Base-by-base conservation (phyloP, 1,139 yeast genomes). In the Meyerozyma carpophila region DNA sequence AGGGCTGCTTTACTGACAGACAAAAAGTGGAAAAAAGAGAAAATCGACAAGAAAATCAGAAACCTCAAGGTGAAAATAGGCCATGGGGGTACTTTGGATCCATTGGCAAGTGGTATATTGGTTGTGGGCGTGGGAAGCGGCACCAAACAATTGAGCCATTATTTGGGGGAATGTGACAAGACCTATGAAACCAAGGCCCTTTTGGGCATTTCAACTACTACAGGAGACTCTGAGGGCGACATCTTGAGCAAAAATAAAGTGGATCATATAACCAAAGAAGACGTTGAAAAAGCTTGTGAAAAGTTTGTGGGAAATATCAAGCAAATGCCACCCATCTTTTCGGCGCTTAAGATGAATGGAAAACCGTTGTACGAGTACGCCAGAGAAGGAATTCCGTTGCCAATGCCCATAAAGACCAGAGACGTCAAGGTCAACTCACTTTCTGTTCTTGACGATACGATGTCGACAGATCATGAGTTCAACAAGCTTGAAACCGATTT, bases 81-180 rank as follows among this genome's bases (percentile, higher is more conserved):
- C 1, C 99, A 94, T 63, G 99, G 98, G 7, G 99, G 99, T 6
- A 93, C 99, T 0, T 70, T 94, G 39, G 99, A 94, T 58, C 98
- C 98, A 0, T 64, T 89, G 45, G 99, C 99, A 0, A 82, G 90
- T 27, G 99, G 99, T 8, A 93, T 93, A 2, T 63, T 93, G 46
- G 94, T 94, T 2, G 75, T 94, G 47, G 99, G 98, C 4, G 79
- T 94, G 24, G 97, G 97, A 8, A 53, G 70, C 2, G 98, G 98
- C 1, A 94, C 99, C 3, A 93, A 91, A 59, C 72, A 78, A 58
- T 69, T 94, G 40, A 84, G 81, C 46, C 72, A 79, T 47, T 90
- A 85, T 55, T 71, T 84, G 37, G 76, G 84, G 34, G 89, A 88
- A 24, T 80, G 91, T 40, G 79, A 73, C 21, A 85, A 93, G 59